Evolutionary conservation across 1,284 basidiomycete genomes (phyloP).

Genomic region (Ganoderma boninense): DNA sequence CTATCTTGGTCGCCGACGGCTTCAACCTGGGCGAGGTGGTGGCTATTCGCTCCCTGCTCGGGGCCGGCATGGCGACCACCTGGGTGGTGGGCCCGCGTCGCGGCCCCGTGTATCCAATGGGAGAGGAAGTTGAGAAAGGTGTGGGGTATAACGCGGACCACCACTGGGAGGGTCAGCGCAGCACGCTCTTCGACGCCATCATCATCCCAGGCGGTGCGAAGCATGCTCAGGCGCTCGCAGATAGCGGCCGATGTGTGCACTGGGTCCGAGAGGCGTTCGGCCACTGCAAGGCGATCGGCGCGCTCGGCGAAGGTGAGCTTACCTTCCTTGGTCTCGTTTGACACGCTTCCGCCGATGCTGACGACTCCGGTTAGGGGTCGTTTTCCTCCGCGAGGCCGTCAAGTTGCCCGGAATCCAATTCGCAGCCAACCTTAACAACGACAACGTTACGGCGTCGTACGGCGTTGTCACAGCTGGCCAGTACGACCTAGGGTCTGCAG

Average conservation of each 20-base stretch:
- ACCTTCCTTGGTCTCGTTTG: not conserved
- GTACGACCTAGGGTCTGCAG: constrained; percentile 50
- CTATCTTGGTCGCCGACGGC: constrained; percentile 78
- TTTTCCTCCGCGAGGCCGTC: constrained; percentile 56
- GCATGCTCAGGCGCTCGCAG: constrained; percentile 59
- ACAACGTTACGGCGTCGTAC: constrained; percentile 59
- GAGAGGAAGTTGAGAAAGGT: constrained; percentile 42
- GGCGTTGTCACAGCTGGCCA: constrained; percentile 68
- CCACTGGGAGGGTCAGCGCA: constrained; percentile 79
- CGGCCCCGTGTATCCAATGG: constrained; percentile 60
- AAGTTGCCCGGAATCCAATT: constrained; percentile 55
- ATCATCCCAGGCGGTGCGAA: constrained; percentile 73
- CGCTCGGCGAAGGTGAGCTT: constrained; percentile 70
- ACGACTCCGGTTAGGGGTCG: constrained; percentile 47
- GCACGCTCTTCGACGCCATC: constrained; percentile 83
- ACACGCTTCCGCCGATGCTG: not conserved
- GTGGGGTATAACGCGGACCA: constrained; percentile 64
- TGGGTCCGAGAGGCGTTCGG: constrained; percentile 83
- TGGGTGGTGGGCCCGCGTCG: constrained; percentile 77
- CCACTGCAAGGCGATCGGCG: constrained; percentile 82
- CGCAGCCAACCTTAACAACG: constrained; percentile 42
- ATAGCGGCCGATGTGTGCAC: constrained; percentile 68
- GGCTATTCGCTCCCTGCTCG: constrained; percentile 62
- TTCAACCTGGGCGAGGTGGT: constrained; percentile 69
- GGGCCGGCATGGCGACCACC: constrained; percentile 61